phyloP scores from a whole-genome alignment of 768 basidiomycete genomes.

The Amanita thiersii region DNA sequence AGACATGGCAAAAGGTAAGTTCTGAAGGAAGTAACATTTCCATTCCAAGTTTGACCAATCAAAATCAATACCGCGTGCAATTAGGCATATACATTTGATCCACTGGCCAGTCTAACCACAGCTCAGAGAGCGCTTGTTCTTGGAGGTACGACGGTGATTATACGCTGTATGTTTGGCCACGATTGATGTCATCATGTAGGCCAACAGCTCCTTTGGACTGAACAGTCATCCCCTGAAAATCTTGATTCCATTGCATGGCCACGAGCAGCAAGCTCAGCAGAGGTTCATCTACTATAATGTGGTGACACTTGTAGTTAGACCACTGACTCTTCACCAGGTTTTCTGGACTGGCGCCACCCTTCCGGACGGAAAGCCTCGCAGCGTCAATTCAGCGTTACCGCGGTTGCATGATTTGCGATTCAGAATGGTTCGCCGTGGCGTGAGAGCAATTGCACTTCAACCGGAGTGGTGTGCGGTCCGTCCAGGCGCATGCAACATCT shows the following conservation, averaged over 20 bases:
- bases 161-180: not conserved
- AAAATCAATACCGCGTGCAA: no score
- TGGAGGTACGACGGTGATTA: conserved; percentile 41
- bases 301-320: not conserved
- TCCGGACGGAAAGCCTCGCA: conserved; percentile 29
- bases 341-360: conserved; percentile 61
- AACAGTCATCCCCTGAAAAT: conserved; percentile 63
- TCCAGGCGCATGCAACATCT: conserved; percentile 44
- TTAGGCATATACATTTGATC: conserved; percentile 63
- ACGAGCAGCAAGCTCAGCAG: conserved; percentile 61
- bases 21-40: no score
- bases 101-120: conserved; percentile 42
- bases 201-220: conserved; percentile 66
- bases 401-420: conserved; percentile 60
- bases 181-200: conserved; percentile 29
- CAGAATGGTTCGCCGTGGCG: conserved; percentile 53
- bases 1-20: conserved; percentile 66
- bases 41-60: no score
- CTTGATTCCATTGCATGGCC: conserved; percentile 69
- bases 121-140: conserved; percentile 50
- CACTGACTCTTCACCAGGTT: conserved; percentile 21
- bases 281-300: conserved; percentile 22
- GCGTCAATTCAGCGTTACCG: conserved; percentile 42
- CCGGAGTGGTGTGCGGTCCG: conserved; percentile 68
- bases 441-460: conserved; percentile 53